A percentile compares a stretch with the other conserved stretches of the same genome.
phyloP scores from a whole-genome alignment of 805 yeast genomes.

The Starmerella roubikii region DNA sequence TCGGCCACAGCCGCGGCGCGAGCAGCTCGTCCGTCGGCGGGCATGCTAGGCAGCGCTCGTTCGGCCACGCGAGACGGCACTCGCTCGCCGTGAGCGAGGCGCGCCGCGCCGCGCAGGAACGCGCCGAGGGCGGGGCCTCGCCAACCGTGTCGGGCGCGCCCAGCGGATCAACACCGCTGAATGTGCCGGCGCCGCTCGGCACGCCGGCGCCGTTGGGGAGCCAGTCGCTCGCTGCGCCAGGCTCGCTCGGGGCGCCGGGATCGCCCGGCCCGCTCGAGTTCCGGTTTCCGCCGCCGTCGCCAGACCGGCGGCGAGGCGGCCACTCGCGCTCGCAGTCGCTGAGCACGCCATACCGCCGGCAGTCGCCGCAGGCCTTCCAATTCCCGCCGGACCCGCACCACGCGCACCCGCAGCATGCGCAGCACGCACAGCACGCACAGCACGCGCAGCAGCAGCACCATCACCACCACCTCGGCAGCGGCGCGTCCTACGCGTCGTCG shows the following conservation, averaged over 20 bases:
- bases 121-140: constrained; percentile 28
- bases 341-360: constrained; percentile 19
- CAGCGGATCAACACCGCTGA: too few species aligned
- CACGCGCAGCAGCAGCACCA: not conserved
- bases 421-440: not conserved
- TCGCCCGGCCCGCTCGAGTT: constrained; percentile 24
- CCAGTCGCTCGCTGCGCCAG: too few species aligned
- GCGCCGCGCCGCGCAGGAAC: constrained; percentile 89
- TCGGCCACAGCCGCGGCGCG: constrained; percentile 8
- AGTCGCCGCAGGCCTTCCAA: constrained; percentile 18
- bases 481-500: not conserved
- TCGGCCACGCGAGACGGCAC: constrained; percentile 81
- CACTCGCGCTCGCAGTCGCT: constrained; percentile 15
- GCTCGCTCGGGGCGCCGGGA: not conserved
- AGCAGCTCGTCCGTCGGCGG: constrained; percentile 3
- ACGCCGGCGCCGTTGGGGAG: too few species aligned
- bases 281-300: constrained; percentile 44
- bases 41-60: constrained; percentile 16
- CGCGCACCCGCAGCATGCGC: not conserved
- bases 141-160: too few species aligned
- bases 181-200: too few species aligned
- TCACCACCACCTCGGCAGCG: not conserved
- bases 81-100: constrained; percentile 87
- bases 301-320: constrained; percentile 10
- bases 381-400: constrained; percentile 12